These are phyloP conservation scores for Aquilaria agallochum DNA, from an alignment of 441 rosid species.

Conservation along the genomic window DNA sequence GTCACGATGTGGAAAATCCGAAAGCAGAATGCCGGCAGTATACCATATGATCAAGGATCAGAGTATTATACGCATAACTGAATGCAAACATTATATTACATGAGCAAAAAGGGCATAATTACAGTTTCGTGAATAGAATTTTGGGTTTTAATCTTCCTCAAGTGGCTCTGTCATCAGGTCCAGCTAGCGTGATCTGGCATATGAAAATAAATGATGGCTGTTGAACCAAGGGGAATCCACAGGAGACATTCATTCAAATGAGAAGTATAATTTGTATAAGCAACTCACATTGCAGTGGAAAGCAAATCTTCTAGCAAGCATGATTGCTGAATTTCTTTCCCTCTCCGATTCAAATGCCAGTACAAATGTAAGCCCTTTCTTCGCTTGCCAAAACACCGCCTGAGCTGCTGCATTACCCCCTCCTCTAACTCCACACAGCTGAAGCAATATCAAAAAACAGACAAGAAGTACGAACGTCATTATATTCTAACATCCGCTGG, in stretches of 20 bases:
- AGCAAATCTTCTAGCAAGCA: conserved; percentile 94
- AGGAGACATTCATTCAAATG: too few species aligned
- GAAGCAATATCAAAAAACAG: not conserved
- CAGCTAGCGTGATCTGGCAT: conserved; percentile 68
- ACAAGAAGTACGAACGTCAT: too few species aligned
- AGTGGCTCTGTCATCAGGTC: conserved; percentile 79
- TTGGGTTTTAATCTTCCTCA: conserved; percentile 21
- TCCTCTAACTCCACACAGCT: conserved; percentile 98
- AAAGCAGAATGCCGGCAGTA: too few species aligned
- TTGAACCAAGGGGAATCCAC: too few species aligned
- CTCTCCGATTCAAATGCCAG: conserved; percentile 88
- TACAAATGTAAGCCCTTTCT: conserved; percentile 65
- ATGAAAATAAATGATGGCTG: too few species aligned
- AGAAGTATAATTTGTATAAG: too few species aligned
- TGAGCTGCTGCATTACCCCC: conserved; percentile 98
- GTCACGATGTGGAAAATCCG: too few species aligned
- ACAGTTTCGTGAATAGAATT: conserved; percentile 30
- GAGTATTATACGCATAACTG: too few species aligned
- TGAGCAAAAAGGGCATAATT: conserved; percentile 32
- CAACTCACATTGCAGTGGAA: conserved; percentile 89
- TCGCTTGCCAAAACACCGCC: conserved; percentile 90
- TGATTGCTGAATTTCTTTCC: conserved; percentile 85
- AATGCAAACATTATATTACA: not conserved
- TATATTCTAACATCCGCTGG: too few species aligned
- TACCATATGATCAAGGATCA: too few species aligned